Evolutionary conservation across 768 basidiomycete species (phyloP).

Genomic region (Russula sp.): DNA sequence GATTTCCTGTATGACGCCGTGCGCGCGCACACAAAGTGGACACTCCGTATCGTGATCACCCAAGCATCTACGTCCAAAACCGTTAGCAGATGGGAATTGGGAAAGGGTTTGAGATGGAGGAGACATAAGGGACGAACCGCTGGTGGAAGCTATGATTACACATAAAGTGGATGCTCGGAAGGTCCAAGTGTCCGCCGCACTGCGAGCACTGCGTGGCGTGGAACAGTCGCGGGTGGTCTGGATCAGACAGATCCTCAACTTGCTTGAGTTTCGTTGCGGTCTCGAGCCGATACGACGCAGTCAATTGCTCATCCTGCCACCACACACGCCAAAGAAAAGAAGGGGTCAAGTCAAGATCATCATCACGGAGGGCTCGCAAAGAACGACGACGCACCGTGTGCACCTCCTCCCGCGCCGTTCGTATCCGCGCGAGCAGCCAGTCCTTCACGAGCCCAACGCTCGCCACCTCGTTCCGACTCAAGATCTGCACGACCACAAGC

Average conservation of each 20-base stretch:
- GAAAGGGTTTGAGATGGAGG: background rate
- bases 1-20: constrained; percentile 86
- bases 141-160: constrained; percentile 97
- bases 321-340: background rate
- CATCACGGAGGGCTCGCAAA: background rate
- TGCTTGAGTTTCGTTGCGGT: constrained; percentile 73
- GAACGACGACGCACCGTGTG: constrained; percentile 47
- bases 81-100: too few species aligned
- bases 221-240: constrained; percentile 77
- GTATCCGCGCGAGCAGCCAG: constrained; percentile 79
- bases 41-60: constrained; percentile 86
- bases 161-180: constrained; percentile 96
- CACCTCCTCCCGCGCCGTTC: constrained; percentile 65
- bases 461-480: constrained; percentile 83
- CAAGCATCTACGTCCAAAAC: too few species aligned
- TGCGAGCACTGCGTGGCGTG: constrained; percentile 90
- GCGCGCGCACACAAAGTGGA: constrained; percentile 78
- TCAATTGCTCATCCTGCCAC: constrained; percentile 73
- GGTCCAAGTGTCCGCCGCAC: constrained; percentile 83
- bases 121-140: constrained; percentile 41
- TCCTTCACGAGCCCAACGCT: constrained; percentile 89
- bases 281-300: constrained; percentile 83
- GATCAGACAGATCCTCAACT: constrained; percentile 73
- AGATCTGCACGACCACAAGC: constrained; percentile 79
- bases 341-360: background rate